These are phyloP conservation scores for Parmales sp. DNA, from an alignment of 108 stramenopile species.

Conservation along the genomic window DNA sequence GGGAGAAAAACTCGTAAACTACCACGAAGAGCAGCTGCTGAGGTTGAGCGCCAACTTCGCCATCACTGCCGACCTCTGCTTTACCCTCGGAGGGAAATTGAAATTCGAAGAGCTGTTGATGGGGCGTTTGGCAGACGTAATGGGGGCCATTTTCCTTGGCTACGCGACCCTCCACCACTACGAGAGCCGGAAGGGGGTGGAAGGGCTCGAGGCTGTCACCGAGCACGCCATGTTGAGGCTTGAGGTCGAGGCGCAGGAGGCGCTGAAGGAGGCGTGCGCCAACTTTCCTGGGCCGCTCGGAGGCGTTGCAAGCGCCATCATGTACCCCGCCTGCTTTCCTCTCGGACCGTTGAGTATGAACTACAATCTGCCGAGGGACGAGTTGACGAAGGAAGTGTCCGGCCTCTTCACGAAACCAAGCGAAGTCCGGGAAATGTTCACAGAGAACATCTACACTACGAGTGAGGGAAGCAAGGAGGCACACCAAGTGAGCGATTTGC, in stretches of 20 bases:
- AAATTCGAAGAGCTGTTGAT: constrained; percentile 96
- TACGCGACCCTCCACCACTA: constrained; percentile 93
- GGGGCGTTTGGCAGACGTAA: constrained; percentile 87
- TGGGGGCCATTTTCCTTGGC: constrained; percentile 94
- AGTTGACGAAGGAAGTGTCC: constrained; percentile 81
- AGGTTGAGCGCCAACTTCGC: constrained; percentile 93
- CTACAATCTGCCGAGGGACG: constrained; percentile 72
- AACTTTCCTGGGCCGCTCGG: constrained; percentile 90
- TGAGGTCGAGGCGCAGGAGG: constrained; percentile 80
- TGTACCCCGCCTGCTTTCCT: constrained; percentile 82
- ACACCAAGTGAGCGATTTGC: constrained; percentile 76
- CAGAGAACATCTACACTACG: constrained; percentile 67
- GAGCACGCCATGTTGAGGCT: constrained; percentile 93
- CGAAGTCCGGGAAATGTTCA: constrained; percentile 65
- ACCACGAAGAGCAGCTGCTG: constrained; percentile 84
- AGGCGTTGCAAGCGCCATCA: constrained; percentile 64
- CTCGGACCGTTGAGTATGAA: constrained; percentile 71
- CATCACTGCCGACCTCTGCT: constrained; percentile 83
- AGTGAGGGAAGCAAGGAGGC: constrained; percentile 49
- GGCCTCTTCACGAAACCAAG: constrained; percentile 77
- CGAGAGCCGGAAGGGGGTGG: constrained; percentile 67
- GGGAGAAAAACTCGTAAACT: constrained; percentile 66
- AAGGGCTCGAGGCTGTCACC: constrained; percentile 82
- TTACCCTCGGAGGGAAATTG: constrained; percentile 85
- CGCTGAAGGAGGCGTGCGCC: constrained; percentile 77